Percentiles rank a stretch among this genome's conserved stretches.
Conservation (phyloP, 345 rosid species). For the Rhodomyrtus tomentosa region DNA sequence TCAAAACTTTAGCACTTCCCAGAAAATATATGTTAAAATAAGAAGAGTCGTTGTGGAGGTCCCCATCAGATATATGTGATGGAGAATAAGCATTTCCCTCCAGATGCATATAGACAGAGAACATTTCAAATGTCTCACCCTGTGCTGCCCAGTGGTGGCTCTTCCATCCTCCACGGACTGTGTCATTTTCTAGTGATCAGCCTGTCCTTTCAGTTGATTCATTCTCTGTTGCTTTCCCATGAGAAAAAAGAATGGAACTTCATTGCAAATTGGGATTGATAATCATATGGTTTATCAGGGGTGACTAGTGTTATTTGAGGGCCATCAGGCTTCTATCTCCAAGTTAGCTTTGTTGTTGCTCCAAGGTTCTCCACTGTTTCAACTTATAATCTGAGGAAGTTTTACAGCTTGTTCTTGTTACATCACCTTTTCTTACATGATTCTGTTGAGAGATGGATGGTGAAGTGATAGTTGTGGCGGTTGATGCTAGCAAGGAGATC, state of each 20-base stretch:
- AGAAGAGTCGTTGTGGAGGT: neutral
- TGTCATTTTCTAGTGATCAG: neutral
- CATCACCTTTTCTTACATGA: neutral
- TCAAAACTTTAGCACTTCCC: neutral
- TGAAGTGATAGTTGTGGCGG: conserved; percentile 23
- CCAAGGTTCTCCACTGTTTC: neutral
- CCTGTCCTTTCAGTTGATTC: conserved; percentile 3
- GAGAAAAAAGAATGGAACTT: neutral
- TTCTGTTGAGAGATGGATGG: conserved; percentile 8
- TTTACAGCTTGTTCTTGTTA: neutral
- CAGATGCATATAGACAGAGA: conserved; percentile 8
- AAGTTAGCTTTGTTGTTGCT: neutral
- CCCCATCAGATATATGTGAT: neutral
- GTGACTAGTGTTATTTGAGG: neutral
- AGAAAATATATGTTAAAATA: neutral
- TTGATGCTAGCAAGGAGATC: conserved; percentile 25
- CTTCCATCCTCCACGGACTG: neutral
- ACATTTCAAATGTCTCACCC: conserved; percentile 8
- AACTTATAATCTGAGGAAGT: neutral
- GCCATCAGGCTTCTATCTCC: neutral
- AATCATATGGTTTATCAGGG: neutral
- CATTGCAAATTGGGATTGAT: neutral
- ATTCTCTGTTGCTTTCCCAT: neutral
- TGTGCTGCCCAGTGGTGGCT: conserved; percentile 1
- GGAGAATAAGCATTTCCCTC: conserved; percentile 2